Conservation (phyloP, 2,329 filamentous ascomycete species). For the Botrytis elliptica region DNA sequence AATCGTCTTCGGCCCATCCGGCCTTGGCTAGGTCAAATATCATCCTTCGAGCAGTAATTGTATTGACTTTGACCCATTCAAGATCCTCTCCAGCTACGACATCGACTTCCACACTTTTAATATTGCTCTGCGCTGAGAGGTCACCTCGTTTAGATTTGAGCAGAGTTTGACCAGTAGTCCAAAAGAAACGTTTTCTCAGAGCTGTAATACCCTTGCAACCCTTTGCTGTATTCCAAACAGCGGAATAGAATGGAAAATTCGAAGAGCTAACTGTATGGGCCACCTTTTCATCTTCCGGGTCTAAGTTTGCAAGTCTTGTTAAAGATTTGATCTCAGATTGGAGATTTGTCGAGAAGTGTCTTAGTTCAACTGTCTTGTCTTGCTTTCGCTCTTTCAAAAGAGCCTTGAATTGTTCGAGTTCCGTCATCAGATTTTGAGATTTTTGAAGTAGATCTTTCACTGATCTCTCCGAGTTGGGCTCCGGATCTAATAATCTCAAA, state of each 20-base stretch:
- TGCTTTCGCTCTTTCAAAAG: slow-evolving; percentile 45
- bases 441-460: slow-evolving; percentile 28
- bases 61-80: slow-evolving; percentile 69
- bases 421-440: slow-evolving; percentile 42
- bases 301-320: slow-evolving; percentile 40
- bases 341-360: slow-evolving; percentile 49
- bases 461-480: slow-evolving; percentile 14
- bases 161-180: slow-evolving; percentile 33
- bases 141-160: slow-evolving; percentile 19
- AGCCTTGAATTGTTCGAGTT: slow-evolving; percentile 46
- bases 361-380: slow-evolving; percentile 49
- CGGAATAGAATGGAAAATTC: slow-evolving; percentile 64
- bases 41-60: slow-evolving; percentile 60
- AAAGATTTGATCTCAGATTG: slow-evolving; percentile 49
- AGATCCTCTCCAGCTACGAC: slow-evolving; percentile 61
- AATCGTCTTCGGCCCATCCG: slow-evolving; percentile 55
- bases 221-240: slow-evolving; percentile 63
- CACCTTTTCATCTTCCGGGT: slow-evolving; percentile 38
- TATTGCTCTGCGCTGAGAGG: slow-evolving; percentile 13
- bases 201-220: slow-evolving; percentile 54
- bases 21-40: slow-evolving; percentile 68
- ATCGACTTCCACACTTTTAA: slow-evolving; percentile 48
- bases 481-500: slow-evolving; percentile 1
- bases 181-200: slow-evolving; percentile 57
- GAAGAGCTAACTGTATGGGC: slow-evolving; percentile 61